A percentile compares a stretch with the other conserved stretches of the same genome.
These are phyloP conservation scores for Penicillium olsonii DNA, from an alignment of 2,329 filamentous ascomycete genomes.

Conservation along the genomic window DNA sequence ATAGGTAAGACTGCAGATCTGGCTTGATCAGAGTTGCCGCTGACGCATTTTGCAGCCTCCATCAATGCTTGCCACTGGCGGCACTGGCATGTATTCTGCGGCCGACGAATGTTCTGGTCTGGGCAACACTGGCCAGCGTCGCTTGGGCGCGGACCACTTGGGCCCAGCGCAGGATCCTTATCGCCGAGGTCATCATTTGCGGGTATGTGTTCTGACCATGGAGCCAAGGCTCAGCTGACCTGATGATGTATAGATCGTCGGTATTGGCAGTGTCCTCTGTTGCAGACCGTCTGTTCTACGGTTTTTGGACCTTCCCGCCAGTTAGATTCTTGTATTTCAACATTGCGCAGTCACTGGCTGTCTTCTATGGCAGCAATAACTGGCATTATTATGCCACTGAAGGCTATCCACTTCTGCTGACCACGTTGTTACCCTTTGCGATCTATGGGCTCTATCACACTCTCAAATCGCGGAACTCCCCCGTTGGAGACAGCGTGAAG, in stretches of 20 bases:
- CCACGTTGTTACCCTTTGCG: slow-evolving; percentile 77
- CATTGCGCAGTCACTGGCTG: slow-evolving; percentile 78
- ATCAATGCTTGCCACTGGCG: slow-evolving; percentile 71
- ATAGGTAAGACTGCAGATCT: slow-evolving; percentile 27
- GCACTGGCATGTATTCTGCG: slow-evolving; percentile 81
- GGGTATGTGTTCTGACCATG: slow-evolving; percentile 34
- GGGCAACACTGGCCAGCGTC: slow-evolving; percentile 67
- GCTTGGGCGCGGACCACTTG: slow-evolving; percentile 49
- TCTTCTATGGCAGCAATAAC: slow-evolving; percentile 89
- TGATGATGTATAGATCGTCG: slow-evolving; percentile 43
- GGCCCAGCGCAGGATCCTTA: slow-evolving; percentile 53
- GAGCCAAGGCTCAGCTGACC: slow-evolving; percentile 9
- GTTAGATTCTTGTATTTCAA: slow-evolving; percentile 90
- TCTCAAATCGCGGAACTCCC: slow-evolving; percentile 38
- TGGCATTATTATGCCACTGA: slow-evolving; percentile 94
- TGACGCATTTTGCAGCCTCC: slow-evolving; percentile 47
- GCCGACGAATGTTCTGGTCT: slow-evolving; percentile 86
- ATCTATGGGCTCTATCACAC: slow-evolving; percentile 63
- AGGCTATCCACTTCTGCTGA: slow-evolving; percentile 83
- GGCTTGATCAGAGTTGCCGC: slow-evolving; percentile 4
- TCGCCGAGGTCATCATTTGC: slow-evolving; percentile 67
- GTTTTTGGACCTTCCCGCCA: slow-evolving; percentile 83
- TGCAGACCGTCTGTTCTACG: slow-evolving; percentile 78
- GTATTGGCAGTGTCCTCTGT: slow-evolving; percentile 65
- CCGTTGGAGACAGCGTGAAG: slow-evolving; percentile 32